phyloP scores from a whole-genome alignment of 352 stramenopile species.

The Plasmopara viticola region DNA sequence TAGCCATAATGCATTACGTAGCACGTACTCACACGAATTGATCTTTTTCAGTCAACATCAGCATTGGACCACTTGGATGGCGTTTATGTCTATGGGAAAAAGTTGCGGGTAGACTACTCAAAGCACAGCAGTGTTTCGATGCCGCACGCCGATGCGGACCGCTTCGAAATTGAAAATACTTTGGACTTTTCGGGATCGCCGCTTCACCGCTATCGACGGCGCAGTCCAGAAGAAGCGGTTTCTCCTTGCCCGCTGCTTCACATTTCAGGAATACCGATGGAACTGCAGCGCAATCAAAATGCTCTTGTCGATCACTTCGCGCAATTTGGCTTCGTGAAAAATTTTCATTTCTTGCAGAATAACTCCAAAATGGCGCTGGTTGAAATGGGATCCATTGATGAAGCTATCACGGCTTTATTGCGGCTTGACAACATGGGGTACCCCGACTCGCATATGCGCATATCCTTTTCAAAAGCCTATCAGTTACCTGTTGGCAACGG shows the following conservation, averaged over 20 bases:
- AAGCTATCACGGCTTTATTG: slow-evolving; percentile 68
- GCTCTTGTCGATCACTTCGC: slow-evolving; percentile 60
- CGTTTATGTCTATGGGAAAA: slow-evolving; percentile 67
- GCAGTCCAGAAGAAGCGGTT: slow-evolving; percentile 53
- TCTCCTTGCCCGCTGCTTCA: slow-evolving; percentile 58
- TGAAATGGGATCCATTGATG: slow-evolving; percentile 70
- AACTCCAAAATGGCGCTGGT: slow-evolving; percentile 72
- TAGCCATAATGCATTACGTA: background rate
- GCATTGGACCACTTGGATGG: slow-evolving; percentile 74
- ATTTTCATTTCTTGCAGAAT: slow-evolving; percentile 69
- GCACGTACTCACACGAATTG: slow-evolving; percentile 10
- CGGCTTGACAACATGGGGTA: slow-evolving; percentile 64
- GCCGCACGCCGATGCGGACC: slow-evolving; percentile 69
- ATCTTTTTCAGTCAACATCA: slow-evolving; percentile 48
- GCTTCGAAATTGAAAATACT: slow-evolving; percentile 81
- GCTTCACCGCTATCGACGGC: slow-evolving; percentile 71
- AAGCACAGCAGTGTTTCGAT: slow-evolving; percentile 79
- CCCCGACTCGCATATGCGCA: slow-evolving; percentile 67
- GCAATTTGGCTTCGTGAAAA: slow-evolving; percentile 65
- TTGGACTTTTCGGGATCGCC: slow-evolving; percentile 69
- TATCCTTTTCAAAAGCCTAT: slow-evolving; percentile 75
- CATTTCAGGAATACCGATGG: slow-evolving; percentile 63
- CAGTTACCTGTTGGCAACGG: slow-evolving; percentile 23
- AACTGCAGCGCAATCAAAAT: slow-evolving; percentile 59
- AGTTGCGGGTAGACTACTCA: slow-evolving; percentile 77